phyloP scores from a whole-genome alignment of 441 rosid species.

The Pelargonium myrrhifolium region DNA sequence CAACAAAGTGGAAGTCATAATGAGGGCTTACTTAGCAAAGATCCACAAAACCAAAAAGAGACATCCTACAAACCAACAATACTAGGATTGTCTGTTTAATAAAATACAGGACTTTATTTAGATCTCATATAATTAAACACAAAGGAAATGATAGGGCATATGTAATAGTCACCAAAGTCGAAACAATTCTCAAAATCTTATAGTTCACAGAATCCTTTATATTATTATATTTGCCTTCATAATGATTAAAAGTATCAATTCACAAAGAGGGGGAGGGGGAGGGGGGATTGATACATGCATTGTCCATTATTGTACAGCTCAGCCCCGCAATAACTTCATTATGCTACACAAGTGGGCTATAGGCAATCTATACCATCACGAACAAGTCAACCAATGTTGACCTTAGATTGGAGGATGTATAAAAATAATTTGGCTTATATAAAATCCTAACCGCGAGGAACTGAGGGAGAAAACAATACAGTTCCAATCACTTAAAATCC shows the following conservation, averaged over 20 bases:
- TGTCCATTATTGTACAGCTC: too few relatives aligned
- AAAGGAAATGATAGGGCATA: not conserved
- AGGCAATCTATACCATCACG: not conserved
- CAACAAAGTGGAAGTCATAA: constrained; percentile 18
- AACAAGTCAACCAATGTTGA: not conserved
- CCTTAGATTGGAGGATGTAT: not conserved
- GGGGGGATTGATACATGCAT: too few relatives aligned
- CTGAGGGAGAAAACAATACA: not conserved
- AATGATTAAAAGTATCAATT: not conserved
- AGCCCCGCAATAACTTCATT: too few relatives aligned
- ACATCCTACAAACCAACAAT: not conserved
- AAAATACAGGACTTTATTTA: not conserved
- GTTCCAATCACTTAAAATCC: not conserved
- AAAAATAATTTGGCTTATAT: not conserved
- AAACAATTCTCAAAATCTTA: too few relatives aligned
- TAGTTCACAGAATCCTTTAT: not conserved
- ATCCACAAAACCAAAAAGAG: not conserved
- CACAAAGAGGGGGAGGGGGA: too few relatives aligned
- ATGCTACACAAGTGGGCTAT: too few relatives aligned
- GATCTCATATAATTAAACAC: not conserved
- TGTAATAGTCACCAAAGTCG: not conserved
- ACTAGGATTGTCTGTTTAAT: not conserved
- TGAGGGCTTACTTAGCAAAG: not conserved
- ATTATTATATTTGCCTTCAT: not conserved
- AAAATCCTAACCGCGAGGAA: not conserved